phyloP scores from a whole-genome alignment of 345 rosid species.

The Lagerstroemia speciosa region DNA sequence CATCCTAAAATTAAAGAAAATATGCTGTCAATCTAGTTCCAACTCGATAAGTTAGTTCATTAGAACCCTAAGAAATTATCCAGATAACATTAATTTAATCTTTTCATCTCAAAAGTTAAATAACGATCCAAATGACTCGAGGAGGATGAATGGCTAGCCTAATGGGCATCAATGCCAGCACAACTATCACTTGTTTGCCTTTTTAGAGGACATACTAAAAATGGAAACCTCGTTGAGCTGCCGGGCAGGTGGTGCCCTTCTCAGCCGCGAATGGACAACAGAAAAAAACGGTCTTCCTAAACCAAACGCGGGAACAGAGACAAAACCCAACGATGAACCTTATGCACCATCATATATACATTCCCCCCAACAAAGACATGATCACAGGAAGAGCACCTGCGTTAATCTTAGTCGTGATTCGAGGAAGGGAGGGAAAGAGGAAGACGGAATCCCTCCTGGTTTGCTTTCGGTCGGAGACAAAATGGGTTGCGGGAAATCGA shows the following conservation, averaged over 20 bases:
- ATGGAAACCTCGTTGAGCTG: neutral
- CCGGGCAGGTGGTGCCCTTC: neutral
- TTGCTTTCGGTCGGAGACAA: neutral
- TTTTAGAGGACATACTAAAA: neutral
- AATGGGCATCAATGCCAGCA: neutral
- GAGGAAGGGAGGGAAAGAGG: neutral
- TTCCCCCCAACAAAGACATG: neutral
- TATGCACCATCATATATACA: neutral
- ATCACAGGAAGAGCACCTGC: neutral
- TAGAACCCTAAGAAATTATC: no score
- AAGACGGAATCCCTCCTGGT: neutral
- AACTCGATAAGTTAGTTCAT: no score
- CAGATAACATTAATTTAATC: no score
- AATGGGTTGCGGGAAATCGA: constrained; percentile 88
- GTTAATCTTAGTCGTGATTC: neutral
- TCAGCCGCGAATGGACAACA: constrained; percentile 6
- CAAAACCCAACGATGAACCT: neutral
- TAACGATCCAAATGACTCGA: neutral
- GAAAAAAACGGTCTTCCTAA: constrained; percentile 9
- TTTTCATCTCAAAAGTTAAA: no score
- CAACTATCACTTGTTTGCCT: neutral
- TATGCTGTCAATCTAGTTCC: no score
- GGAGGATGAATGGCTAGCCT: no score
- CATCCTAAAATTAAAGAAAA: no score
- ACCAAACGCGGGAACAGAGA: neutral